Evolutionary conservation across 108 stramenopile species (phyloP), one percentile per base, ranked within the genome.

Genomic region (Seminavis robusta): DNA sequence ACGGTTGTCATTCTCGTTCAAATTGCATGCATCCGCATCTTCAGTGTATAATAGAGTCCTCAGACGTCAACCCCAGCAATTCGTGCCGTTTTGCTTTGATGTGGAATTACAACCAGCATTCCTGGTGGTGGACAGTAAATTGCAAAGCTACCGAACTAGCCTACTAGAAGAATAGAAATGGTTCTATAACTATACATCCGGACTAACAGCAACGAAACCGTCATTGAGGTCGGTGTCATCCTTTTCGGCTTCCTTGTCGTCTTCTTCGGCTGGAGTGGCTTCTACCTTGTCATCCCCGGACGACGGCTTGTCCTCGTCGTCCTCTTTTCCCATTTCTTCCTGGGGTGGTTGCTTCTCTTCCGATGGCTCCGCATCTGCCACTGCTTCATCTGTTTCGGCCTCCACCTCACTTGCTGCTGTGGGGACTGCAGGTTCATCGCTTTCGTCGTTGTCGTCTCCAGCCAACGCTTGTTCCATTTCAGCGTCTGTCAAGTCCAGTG

Each of bases 401-500:
- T 23, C 17, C n/a, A 15, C 0, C 41, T 23, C 61, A 30, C n/a
- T 15, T 17, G 2, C 40, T 11, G 39, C 32, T 13, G 29, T 33
- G 15, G 27, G 30, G 49, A 28, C 26, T 23, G 33, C 50, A 16
- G 30, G 31, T 21, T 41, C 51, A 6, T 43, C 37, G 19, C 0
- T 23, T 47, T 32, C 17, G 3, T 33, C 29, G 9, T 37, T 59
- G 11, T 56, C 58, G 40, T 68, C 67, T 39, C 52, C 61, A 8
- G 52, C 38, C 21, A 73, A 48, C 50, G 78, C 65, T 46, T 60
- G 1, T 66, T 60, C 56, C 56, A 43, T 66, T 64, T 83, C 71
- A 38, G 74, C 81, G 19, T 77, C 77, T 1, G 71, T 82, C 39
- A 82, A 38, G 38, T 67, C 51, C 8, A 77, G 29, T 6, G 59